phyloP scores from a whole-genome alignment of 1,284 basidiomycete species.

The Sporisorium exsertum region DNA sequence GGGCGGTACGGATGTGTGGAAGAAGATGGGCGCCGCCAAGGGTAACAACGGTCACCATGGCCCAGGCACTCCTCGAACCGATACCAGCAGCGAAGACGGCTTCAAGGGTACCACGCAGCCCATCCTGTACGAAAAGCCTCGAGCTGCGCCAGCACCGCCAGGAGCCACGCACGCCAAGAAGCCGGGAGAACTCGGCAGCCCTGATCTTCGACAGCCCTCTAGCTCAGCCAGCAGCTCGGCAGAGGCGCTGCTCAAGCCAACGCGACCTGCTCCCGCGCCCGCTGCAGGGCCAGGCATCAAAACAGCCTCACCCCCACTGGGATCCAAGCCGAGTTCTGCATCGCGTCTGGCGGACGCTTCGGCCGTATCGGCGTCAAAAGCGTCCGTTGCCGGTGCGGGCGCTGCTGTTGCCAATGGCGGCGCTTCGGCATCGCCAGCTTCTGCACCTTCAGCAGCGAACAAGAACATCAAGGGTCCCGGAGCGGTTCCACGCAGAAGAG shows the following conservation, averaged over 20 bases:
- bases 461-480: constrained; percentile 37
- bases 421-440: constrained; percentile 10
- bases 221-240: constrained; percentile 25
- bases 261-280: constrained; percentile 52
- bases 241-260: constrained; percentile 44
- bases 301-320: constrained; percentile 16
- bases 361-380: constrained; percentile 6
- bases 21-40: constrained; percentile 67
- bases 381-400: not conserved
- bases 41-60: constrained; percentile 20
- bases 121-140: constrained; percentile 54
- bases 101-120: constrained; percentile 22
- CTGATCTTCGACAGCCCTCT: constrained; percentile 30
- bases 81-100: constrained; percentile 43
- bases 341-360: constrained; percentile 6
- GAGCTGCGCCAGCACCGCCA: constrained; percentile 52
- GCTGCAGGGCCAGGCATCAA: constrained; percentile 7
- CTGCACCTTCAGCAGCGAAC: constrained; percentile 11
- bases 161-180: constrained; percentile 25
- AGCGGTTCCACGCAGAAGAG: constrained; percentile 76
- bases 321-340: constrained; percentile 16
- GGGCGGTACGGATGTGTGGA: constrained; percentile 68
- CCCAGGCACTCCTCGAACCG: constrained; percentile 37
- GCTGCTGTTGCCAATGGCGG: constrained; percentile 7
- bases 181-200: constrained; percentile 18